Conservation (phyloP, 768 basidiomycete genomes). For the Tylopilus vinaceipallidus region DNA sequence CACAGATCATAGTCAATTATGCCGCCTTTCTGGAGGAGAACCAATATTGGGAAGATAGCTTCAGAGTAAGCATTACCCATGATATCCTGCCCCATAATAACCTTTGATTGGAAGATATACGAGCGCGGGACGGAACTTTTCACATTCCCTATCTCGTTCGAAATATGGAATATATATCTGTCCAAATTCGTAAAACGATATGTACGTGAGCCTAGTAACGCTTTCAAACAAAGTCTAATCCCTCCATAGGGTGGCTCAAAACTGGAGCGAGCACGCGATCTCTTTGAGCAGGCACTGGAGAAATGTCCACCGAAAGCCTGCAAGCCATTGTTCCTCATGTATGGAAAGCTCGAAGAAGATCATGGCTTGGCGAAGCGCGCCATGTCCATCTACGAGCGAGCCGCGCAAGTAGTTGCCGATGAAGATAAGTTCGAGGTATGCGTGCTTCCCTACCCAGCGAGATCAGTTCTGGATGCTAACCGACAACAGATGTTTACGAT, state of each 20-base stretch:
- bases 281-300: constrained; percentile 96
- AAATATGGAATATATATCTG: constrained; percentile 98
- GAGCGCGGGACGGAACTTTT: constrained; percentile 97
- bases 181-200: constrained; percentile 97
- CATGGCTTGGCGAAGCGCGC: constrained; percentile 92
- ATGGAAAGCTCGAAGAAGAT: constrained; percentile 94
- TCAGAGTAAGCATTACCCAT: constrained; percentile 69
- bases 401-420: constrained; percentile 79
- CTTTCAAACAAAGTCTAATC: background rate
- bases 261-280: constrained; percentile 91
- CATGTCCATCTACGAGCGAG: constrained; percentile 95
- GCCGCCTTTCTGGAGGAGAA: constrained; percentile 97
- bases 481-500: constrained; percentile 82
- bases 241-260: constrained; percentile 78
- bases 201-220: constrained; percentile 47
- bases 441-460: background rate
- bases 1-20: constrained; percentile 96
- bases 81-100: constrained; percentile 5
- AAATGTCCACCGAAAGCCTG: constrained; percentile 94
- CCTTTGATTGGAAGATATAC: constrained; percentile 60
- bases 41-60: constrained; percentile 97
- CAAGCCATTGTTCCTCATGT: constrained; percentile 95
- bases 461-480: constrained; percentile 5
- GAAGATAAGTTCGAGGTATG: constrained; percentile 93
- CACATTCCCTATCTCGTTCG: constrained; percentile 97